Conservation (phyloP, 2,329 filamentous ascomycete genomes). For the Leptographium radiaticola region DNA sequence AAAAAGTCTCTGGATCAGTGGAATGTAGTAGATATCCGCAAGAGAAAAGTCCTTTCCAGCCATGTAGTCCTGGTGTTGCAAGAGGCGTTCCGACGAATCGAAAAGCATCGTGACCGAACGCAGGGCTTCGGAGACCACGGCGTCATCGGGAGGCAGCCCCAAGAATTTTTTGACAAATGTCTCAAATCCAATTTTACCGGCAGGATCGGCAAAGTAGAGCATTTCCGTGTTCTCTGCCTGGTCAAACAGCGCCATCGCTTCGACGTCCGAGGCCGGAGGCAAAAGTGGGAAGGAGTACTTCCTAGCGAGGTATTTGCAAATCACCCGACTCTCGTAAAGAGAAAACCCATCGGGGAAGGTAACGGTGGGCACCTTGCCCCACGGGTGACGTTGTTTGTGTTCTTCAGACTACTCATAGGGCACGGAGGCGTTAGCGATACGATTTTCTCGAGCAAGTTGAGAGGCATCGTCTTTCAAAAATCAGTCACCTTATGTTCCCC, state of each 20-base stretch:
- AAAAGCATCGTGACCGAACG: slow-evolving; percentile 26
- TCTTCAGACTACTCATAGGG: slow-evolving; percentile 19
- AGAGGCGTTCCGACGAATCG: slow-evolving; percentile 25
- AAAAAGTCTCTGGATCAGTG: slow-evolving; percentile 28
- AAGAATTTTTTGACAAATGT: slow-evolving; percentile 31
- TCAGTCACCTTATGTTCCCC: slow-evolving; percentile 27
- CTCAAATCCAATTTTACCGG: slow-evolving; percentile 29
- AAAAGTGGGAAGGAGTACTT: slow-evolving; percentile 32
- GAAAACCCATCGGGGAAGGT: slow-evolving; percentile 26
- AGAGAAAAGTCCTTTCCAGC: slow-evolving; percentile 29
- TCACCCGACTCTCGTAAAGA: slow-evolving; percentile 32
- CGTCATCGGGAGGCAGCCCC: slow-evolving; percentile 26
- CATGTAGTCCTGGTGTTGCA: slow-evolving; percentile 29
- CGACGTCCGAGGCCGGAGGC: slow-evolving; percentile 22
- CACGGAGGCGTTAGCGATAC: slow-evolving; percentile 12
- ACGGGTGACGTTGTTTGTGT: slow-evolving; percentile 25
- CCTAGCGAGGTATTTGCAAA: slow-evolving; percentile 31
- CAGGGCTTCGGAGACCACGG: slow-evolving; percentile 23
- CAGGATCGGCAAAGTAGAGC: slow-evolving; percentile 29
- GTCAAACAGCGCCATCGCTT: slow-evolving; percentile 29
- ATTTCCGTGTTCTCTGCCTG: slow-evolving; percentile 28
- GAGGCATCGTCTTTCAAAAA: slow-evolving; percentile 2
- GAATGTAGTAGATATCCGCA: slow-evolving; percentile 34
- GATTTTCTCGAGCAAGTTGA: background rate
- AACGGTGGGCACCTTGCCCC: slow-evolving; percentile 28